Conservation (phyloP, 208 protist species). For the Trypanosomatidae sp. region DNA sequence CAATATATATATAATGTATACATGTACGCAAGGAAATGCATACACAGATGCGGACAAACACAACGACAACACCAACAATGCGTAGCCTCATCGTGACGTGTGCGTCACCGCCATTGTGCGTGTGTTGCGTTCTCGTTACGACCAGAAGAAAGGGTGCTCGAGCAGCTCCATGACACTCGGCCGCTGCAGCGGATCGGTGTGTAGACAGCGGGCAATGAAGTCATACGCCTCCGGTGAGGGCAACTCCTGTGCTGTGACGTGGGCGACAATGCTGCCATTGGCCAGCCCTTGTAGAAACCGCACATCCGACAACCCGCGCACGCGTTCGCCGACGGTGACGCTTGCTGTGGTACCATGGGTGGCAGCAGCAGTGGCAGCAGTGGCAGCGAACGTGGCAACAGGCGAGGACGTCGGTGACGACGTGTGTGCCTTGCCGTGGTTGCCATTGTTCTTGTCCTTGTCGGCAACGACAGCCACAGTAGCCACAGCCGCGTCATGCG, state of each 20-base stretch:
- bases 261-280: constrained; percentile 9
- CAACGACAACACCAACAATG: not conserved
- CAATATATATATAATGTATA: not conserved
- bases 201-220: constrained; percentile 25
- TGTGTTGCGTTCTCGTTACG: not conserved
- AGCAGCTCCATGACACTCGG: constrained; percentile 30
- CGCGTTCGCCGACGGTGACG: not conserved
- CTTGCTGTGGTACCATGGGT: not conserved
- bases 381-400: not conserved
- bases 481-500: too few species aligned
- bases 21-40: not conserved
- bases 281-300: constrained; percentile 19
- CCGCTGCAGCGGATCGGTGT: constrained; percentile 12
- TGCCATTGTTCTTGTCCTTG: not conserved
- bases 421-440: not conserved
- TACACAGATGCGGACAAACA: not conserved
- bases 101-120: not conserved
- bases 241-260: not conserved
- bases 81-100: not conserved
- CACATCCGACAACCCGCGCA: constrained; percentile 7
- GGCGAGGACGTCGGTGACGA: not conserved
- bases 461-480: too few species aligned
- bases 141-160: constrained; percentile 29
- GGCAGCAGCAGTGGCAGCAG: not conserved
- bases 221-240: constrained; percentile 10